Evolutionary conservation across 2,329 filamentous ascomycete species (phyloP), one percentile per base, ranked within the genome.

Genomic region (Colletotrichum musicola): DNA sequence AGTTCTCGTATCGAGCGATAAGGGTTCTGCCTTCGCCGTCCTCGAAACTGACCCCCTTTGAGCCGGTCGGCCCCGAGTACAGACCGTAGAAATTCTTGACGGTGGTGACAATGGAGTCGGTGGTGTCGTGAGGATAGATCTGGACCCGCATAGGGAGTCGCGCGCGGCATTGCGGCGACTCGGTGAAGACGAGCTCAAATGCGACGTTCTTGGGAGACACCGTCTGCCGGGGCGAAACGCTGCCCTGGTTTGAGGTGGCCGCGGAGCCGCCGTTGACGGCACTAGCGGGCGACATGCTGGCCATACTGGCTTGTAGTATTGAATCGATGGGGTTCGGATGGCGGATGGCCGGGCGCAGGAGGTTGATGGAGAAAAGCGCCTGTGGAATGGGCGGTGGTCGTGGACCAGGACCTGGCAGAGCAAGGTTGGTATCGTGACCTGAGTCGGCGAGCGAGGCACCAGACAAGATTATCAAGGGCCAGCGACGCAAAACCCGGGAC

Each of bases 1-100:
- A 94, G 84, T 99, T 99, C 81, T 98, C 95, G 80, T 97, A 98
- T 69, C 94, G 90, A 72, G 95, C 94, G 80, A 99, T 98, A 76
- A 99, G 89, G 70, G 93, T 97, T 76, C 93, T 95, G 75, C 93
- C 94, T 75, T 92, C 85, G 72, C 93, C 89, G 80, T 98, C 95
- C 82, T 98, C 95, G 77, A 99, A 98, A 82, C 94, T 97, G 77
- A 99, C 92, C 73, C 96, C 95, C 78, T 91, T 91, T 73, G 89
- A 89, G 74, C 89, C 88, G 71, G 82, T 82, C 42, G 86, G 85
- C 71, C 89, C 90, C 72, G 95, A 93, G 79, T 98, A 98, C 73
- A 99, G 88, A 70, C 96, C 96, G 78, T 97, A 98, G 83, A 98
- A 98, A 85, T 98, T 98, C 87, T 97, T 98, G 77, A 98, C 95